A percentile compares a stretch with the other conserved stretches of the same genome.
These are phyloP conservation scores for Spathaspora gorwiae DNA, from an alignment of 805 yeast genomes.

Conservation along the genomic window DNA sequence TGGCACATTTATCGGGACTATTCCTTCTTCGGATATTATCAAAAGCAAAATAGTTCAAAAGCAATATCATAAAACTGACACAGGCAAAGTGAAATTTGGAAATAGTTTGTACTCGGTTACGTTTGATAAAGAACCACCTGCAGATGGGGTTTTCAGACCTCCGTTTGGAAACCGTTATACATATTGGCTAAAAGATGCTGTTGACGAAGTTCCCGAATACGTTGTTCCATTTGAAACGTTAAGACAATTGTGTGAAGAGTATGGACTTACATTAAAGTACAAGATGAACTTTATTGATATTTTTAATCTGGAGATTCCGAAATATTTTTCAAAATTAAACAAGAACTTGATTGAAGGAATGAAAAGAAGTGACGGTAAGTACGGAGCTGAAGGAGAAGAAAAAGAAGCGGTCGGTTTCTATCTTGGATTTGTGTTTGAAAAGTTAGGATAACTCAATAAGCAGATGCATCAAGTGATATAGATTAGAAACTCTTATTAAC, in stretches of 20 bases:
- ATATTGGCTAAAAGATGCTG: slow-evolving; percentile 85
- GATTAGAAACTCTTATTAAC: too few species aligned
- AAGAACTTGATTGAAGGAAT: slow-evolving; percentile 66
- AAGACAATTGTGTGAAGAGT: slow-evolving; percentile 78
- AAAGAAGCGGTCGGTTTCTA: slow-evolving; percentile 88
- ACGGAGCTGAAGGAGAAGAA: slow-evolving; percentile 86
- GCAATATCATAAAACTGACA: slow-evolving; percentile 19
- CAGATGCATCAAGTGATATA: too few species aligned
- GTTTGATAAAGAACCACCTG: slow-evolving; percentile 76
- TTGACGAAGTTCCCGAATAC: slow-evolving; percentile 93
- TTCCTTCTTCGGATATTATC: slow-evolving; percentile 86
- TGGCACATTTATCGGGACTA: slow-evolving; percentile 89
- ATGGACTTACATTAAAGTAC: slow-evolving; percentile 65
- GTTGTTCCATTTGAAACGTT: slow-evolving; percentile 92
- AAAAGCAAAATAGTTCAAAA: slow-evolving; percentile 55
- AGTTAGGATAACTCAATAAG: slow-evolving; percentile 13
- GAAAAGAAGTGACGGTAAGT: slow-evolving; percentile 70
- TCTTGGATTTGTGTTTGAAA: slow-evolving; percentile 77
- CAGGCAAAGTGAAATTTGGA: slow-evolving; percentile 60
- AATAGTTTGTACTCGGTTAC: slow-evolving; percentile 77
- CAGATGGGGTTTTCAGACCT: slow-evolving; percentile 63
- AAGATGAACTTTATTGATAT: slow-evolving; percentile 77
- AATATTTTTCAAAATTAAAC: slow-evolving; percentile 52
- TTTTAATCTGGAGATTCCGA: slow-evolving; percentile 74
- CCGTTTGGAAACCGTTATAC: slow-evolving; percentile 83